A percentile compares a stretch with the other conserved stretches of the same genome.
phyloP scores from a whole-genome alignment of 2,329 filamentous ascomycete species.

The Clarireedia monteithiana region DNA sequence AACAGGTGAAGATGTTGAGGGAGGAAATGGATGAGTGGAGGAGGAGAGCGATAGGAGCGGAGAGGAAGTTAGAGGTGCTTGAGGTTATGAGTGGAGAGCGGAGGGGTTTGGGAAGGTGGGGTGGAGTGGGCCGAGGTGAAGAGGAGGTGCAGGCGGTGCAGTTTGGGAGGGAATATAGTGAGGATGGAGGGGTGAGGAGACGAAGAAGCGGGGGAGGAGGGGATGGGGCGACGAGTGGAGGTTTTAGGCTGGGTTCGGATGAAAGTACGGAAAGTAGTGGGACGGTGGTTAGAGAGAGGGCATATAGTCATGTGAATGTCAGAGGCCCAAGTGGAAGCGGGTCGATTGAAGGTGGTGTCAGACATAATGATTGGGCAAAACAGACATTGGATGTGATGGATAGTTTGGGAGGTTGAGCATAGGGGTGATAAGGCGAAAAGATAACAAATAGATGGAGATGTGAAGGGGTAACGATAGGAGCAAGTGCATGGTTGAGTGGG shows the following conservation, averaged over 20 bases:
- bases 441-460: background rate
- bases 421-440: background rate
- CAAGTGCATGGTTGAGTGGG: background rate
- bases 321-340: slow-evolving; percentile 2
- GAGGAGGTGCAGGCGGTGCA: background rate
- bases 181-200: slow-evolving; percentile 4
- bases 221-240: slow-evolving; percentile 11
- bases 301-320: background rate
- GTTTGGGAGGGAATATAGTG: slow-evolving; percentile 1
- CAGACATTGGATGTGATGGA: slow-evolving; percentile 6
- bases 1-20: slow-evolving; percentile 39
- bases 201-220: slow-evolving; percentile 12
- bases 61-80: slow-evolving; percentile 40
- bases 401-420: background rate
- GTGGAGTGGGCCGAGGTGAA: background rate
- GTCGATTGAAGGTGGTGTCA: slow-evolving; percentile 5
- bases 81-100: slow-evolving; percentile 9
- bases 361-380: slow-evolving; percentile 9
- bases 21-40: slow-evolving; percentile 43
- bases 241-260: slow-evolving; percentile 9
- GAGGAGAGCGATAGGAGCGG: slow-evolving; percentile 46
- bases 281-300: slow-evolving; percentile 19
- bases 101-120: background rate
- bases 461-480: background rate
- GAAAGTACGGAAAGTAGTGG: slow-evolving; percentile 17